These are phyloP conservation scores for Brassica incana DNA, from an alignment of 345 rosid species.

Conservation along the genomic window DNA sequence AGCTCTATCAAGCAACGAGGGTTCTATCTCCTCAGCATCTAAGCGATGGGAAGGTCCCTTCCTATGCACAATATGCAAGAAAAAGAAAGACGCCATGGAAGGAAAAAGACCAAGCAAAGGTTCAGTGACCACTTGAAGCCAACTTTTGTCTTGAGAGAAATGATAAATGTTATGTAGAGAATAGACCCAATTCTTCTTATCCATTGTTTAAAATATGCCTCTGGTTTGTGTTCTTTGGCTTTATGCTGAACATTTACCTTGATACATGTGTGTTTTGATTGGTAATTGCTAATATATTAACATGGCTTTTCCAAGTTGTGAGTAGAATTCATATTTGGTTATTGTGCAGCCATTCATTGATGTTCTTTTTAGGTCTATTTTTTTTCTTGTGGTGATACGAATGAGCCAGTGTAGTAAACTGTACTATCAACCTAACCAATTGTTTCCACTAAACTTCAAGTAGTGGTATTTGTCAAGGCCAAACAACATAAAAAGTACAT, in stretches of 20 bases:
- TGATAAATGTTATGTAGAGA: constrained; percentile 32
- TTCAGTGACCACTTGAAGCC: constrained; percentile 42
- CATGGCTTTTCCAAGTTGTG: constrained; percentile 24
- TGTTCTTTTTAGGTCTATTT: neutral
- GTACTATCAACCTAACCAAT: neutral
- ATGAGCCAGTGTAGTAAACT: neutral
- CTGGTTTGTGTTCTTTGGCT: constrained; percentile 23
- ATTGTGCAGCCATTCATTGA: constrained; percentile 6
- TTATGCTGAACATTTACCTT: constrained; percentile 15
- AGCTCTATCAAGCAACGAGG: constrained; percentile 56
- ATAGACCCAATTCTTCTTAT: constrained; percentile 34
- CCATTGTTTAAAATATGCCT: constrained; percentile 33
- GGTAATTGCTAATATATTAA: constrained; percentile 34
- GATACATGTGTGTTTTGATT: constrained; percentile 18
- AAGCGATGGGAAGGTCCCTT: constrained; percentile 94
- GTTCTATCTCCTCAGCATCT: constrained; percentile 69
- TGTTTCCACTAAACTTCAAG: neutral
- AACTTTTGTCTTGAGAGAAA: neutral
- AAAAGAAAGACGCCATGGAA: constrained; percentile 99
- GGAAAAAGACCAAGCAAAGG: constrained; percentile 79
- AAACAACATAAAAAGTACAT: neutral
- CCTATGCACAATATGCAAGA: constrained; percentile 77
- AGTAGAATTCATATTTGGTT: constrained; percentile 25
- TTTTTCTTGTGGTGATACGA: neutral
- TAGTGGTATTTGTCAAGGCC: neutral